phyloP scores from a whole-genome alignment of 176 grass and related monocot genomes.

The Miscanthus lutarioriparius region DNA sequence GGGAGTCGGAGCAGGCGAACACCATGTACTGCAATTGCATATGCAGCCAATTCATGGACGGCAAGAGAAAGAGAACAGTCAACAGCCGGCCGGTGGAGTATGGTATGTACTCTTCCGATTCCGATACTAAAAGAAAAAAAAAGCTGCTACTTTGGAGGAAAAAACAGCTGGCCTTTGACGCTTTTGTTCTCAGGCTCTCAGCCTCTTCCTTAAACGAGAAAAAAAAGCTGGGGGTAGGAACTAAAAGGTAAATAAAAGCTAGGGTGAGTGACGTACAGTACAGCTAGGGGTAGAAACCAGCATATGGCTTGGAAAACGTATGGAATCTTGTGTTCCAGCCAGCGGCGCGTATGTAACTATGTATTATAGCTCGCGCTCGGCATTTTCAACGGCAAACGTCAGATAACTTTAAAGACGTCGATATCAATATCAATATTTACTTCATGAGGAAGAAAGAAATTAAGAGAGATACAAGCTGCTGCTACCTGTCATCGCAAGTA shows the following conservation, averaged over 20 bases:
- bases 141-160: not conserved
- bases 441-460: not conserved
- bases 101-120: not conserved
- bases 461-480: not conserved
- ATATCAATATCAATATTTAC: not conserved
- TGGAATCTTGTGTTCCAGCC: not conserved
- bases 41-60: not conserved
- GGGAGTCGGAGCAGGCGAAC: slow-evolving; percentile 91
- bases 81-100: not conserved
- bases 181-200: not conserved
- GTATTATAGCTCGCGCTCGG: not conserved
- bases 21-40: slow-evolving; percentile 70
- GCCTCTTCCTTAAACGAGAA: not conserved
- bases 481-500: not conserved
- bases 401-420: not conserved
- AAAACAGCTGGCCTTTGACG: not conserved
- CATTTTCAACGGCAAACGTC: not conserved
- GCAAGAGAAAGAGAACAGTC: not conserved
- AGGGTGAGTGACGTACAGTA: too few relatives aligned
- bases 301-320: not conserved
- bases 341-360: not conserved
- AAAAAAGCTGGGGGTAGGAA: not conserved
- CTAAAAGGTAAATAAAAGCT: not conserved
- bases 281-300: not conserved
- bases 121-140: not conserved